A percentile compares a stretch with the other conserved stretches of the same genome.
Evolutionary conservation across 2,329 filamentous ascomycete genomes (phyloP).

Genomic region (Macrophomina phaseolina): DNA sequence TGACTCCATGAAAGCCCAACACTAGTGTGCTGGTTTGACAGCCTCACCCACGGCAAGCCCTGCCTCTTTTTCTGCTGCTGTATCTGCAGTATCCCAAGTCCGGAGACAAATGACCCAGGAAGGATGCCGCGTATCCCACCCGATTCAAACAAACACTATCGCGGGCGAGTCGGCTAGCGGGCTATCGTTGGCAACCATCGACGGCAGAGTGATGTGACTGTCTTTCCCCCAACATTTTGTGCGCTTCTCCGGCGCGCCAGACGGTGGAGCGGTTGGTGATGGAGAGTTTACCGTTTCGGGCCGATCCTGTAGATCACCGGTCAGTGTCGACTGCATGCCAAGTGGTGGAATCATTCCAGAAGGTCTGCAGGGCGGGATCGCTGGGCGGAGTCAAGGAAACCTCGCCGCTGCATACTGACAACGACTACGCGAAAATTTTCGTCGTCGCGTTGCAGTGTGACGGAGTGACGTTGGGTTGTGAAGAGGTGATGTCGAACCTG

Average conservation of each 20-base stretch:
- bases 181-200: slow-evolving; percentile 26
- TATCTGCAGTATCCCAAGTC: neutral
- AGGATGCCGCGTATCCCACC: slow-evolving; percentile 25
- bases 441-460: neutral
- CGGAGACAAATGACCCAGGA: no score
- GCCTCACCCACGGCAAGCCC: neutral
- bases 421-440: neutral
- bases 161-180: slow-evolving; percentile 25
- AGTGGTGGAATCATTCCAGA: slow-evolving; percentile 8
- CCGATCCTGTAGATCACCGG: slow-evolving; percentile 23
- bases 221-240: slow-evolving; percentile 16
- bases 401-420: neutral
- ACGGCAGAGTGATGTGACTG: slow-evolving; percentile 12
- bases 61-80: neutral
- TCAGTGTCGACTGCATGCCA: slow-evolving; percentile 18
- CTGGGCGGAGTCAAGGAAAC: neutral
- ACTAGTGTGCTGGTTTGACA: neutral
- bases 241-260: slow-evolving; percentile 4
- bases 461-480: neutral
- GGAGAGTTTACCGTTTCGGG: slow-evolving; percentile 22
- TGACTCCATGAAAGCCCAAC: neutral
- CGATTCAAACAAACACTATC: slow-evolving; percentile 22
- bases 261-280: slow-evolving; percentile 18
- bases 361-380: neutral
- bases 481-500: slow-evolving; percentile 12